A percentile compares a stretch with the other conserved stretches of the same genome.
phyloP scores from a whole-genome alignment of 2,329 filamentous ascomycete species.

The Cytospora leucostoma region DNA sequence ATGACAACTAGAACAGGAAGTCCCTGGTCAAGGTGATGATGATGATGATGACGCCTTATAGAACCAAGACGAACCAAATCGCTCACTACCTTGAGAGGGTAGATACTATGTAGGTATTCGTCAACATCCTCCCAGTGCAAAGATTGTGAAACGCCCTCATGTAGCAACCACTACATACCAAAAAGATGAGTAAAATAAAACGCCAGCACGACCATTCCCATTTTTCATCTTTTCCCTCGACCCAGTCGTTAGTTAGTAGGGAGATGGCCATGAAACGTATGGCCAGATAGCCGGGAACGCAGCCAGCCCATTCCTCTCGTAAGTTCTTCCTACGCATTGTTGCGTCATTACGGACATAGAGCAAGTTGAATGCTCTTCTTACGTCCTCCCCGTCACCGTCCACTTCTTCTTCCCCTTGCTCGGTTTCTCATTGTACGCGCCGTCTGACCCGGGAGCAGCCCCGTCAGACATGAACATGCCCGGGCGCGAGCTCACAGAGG shows the following conservation, averaged over 20 bases:
- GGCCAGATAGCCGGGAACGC: background rate
- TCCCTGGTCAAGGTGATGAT: background rate
- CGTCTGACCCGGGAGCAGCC: slow-evolving; percentile 34
- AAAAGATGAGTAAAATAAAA: background rate
- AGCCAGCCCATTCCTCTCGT: background rate
- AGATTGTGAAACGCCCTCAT: background rate
- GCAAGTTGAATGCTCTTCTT: slow-evolving; percentile 21
- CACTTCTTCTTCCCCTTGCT: slow-evolving; percentile 48
- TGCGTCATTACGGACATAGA: background rate
- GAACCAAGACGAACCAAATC: background rate
- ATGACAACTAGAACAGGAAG: background rate
- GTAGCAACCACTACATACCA: background rate
- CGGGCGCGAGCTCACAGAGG: slow-evolving; percentile 38
- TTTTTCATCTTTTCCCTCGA: background rate
- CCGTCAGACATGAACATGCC: slow-evolving; percentile 43
- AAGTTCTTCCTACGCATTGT: background rate
- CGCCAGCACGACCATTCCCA: background rate
- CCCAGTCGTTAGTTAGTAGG: background rate
- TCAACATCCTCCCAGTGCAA: background rate
- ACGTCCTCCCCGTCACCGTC: slow-evolving; percentile 47
- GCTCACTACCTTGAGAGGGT: background rate
- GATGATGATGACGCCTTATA: background rate
- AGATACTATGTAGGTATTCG: background rate
- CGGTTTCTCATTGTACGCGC: slow-evolving; percentile 36
- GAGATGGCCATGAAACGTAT: background rate